Conservation (phyloP, 176 grass and related monocot genomes). For the Alopecurus myosuroides region DNA sequence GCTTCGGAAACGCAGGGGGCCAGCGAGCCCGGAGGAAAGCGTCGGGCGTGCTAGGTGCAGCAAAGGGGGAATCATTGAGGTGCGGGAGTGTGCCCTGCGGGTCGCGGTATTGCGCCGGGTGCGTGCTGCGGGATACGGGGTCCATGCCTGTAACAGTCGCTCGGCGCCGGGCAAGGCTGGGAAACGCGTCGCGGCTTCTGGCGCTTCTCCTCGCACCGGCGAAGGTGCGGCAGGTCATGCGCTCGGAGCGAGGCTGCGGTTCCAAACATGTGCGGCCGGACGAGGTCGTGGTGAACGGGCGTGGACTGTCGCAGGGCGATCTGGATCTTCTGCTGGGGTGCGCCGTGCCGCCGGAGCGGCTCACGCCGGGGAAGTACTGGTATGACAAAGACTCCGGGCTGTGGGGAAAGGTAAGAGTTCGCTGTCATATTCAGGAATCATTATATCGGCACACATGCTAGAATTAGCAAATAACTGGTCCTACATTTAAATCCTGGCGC, state of each 20-base stretch:
- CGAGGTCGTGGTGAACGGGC: conserved; percentile 50
- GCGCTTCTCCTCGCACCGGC: conserved; percentile 41
- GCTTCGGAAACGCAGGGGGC: conserved; percentile 16
- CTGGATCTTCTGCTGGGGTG: conserved; percentile 46
- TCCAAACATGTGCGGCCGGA: conserved; percentile 49
- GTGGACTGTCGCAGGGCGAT: conserved; percentile 46
- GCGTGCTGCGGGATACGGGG: neutral
- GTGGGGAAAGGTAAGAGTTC: conserved; percentile 57
- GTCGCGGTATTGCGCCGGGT: conserved; percentile 49
- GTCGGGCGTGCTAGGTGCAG: conserved; percentile 41
- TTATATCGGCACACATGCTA: neutral
- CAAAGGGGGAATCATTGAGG: conserved; percentile 50
- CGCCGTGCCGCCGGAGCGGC: conserved; percentile 28
- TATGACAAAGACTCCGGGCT: conserved; percentile 73
- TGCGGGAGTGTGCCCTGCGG: conserved; percentile 52
- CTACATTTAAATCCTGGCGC: neutral
- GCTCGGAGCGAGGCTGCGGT: conserved; percentile 48
- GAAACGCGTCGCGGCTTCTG: conserved; percentile 49
- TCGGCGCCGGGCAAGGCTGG: conserved; percentile 36
- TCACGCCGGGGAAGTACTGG: conserved; percentile 55
- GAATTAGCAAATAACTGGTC: neutral
- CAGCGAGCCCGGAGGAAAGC: neutral
- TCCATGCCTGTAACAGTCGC: conserved; percentile 22
- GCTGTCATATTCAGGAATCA: neutral
- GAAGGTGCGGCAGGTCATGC: conserved; percentile 55